Evolutionary conservation across 768 basidiomycete species (phyloP), one percentile per base, ranked within the genome.

Genomic region (Porphyrellus cyaneotinctus): DNA sequence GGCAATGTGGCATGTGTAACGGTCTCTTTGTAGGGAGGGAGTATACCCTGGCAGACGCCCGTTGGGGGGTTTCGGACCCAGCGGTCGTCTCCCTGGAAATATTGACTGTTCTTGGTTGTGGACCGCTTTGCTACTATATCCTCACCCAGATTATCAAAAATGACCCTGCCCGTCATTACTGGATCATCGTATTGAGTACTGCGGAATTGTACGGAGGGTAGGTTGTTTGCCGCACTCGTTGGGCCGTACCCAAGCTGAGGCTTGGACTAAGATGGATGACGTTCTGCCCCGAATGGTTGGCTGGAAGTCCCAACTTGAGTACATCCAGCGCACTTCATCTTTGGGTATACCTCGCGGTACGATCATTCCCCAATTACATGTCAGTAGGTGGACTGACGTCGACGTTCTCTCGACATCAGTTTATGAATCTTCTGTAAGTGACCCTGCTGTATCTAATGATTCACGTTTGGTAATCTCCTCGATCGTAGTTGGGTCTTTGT

Each of bases 231-330:
- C 38, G 35, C 17, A 23, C 10, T 8, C 31, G 20, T 24, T 10
- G 6, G 2, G 17, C 31, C 8, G 6, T 15, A 37, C 12, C 32
- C 22, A 5, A 33, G 18, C 43, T 44, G 37, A 49, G 17, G 33
- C 43, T 24, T 38, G 26, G 13, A 15, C 33, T 1, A 54, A 85
- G 84, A 28, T 91, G 84, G 84, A 91, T 92, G 90, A 92, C 89
- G 3, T 92, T 92, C 70, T 85, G 83, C 62, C 90, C 90, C 1
- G 90, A 91, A 70, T 91, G 88, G 88, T 71, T 92, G 43, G 83
- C 79, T 1, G 88, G 87, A 18, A 87, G 81, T 61, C 81, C 83
- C 1, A 87, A 78, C 65, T 70, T 92, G 48, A 77, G 87, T 61
- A 88, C 81, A 0, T 85, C 84, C 9, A 88, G 89, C 59, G 71